A percentile compares a stretch with the other conserved stretches of the same genome.
These are phyloP conservation scores for Leishmania tropica DNA, from an alignment of 208 protist species.

Conservation along the genomic window DNA sequence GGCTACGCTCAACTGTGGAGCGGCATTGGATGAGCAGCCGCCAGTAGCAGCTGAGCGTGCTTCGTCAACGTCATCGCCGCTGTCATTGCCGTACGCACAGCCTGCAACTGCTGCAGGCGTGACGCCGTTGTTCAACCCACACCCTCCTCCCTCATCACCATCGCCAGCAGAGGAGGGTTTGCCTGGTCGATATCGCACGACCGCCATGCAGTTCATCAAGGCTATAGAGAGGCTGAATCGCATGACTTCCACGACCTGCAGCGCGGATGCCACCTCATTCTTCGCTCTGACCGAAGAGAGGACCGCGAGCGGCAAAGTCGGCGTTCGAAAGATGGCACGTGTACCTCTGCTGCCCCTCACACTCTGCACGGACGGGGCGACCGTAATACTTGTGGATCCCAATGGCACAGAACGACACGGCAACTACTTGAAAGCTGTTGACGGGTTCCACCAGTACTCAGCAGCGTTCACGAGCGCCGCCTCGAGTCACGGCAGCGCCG, in stretches of 20 bases:
- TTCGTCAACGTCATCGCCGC: background rate
- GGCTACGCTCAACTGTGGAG: background rate
- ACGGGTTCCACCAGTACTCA: background rate
- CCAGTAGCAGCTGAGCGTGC: background rate
- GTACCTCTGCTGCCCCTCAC: constrained; percentile 26
- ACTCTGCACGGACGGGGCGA: constrained; percentile 32
- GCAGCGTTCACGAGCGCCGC: background rate
- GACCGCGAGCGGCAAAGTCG: background rate
- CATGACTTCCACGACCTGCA: constrained; percentile 10
- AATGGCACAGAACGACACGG: constrained; percentile 49
- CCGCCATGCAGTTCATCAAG: constrained; percentile 6
- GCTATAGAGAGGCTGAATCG: constrained; percentile 1
- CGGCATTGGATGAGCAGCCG: background rate
- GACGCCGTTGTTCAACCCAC: background rate
- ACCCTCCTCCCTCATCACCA: background rate
- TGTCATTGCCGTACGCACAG: background rate
- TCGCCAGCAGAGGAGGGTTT: background rate
- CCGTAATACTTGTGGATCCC: constrained; percentile 26
- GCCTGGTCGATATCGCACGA: background rate
- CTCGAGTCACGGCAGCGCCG: background rate
- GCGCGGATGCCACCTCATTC: background rate
- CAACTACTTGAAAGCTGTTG: constrained; percentile 39
- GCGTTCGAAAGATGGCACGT: constrained; percentile 1
- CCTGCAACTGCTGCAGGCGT: background rate
- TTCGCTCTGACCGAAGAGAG: background rate